Percentiles rank a stretch among this genome's conserved stretches.
Conservation (phyloP, 306 rosid genomes). For the Geum urbanum region DNA sequence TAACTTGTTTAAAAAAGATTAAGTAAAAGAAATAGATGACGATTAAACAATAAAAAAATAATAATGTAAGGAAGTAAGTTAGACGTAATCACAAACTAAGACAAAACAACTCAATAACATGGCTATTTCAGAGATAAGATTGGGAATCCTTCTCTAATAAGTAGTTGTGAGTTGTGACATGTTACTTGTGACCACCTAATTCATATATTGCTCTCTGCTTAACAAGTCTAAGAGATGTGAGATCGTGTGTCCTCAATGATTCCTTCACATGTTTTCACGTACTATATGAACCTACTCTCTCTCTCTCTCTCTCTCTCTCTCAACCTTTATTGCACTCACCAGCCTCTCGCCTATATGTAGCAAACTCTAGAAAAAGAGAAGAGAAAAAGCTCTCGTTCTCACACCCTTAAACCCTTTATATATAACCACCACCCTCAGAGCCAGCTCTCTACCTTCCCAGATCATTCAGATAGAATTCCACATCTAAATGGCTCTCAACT, state of each 20-base stretch:
- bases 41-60: too few relatives aligned
- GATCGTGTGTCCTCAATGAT: neutral
- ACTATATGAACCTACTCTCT: slow-evolving; percentile 10
- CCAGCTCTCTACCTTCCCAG: slow-evolving; percentile 5
- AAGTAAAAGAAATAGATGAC: too few relatives aligned
- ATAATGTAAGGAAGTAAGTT: too few relatives aligned
- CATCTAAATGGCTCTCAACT: neutral
- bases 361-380: neutral
- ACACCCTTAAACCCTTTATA: slow-evolving; percentile 16
- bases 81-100: too few relatives aligned
- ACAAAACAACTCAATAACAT: too few relatives aligned
- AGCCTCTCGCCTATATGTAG: slow-evolving; percentile 26
- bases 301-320: neutral
- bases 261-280: slow-evolving; percentile 25
- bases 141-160: too few relatives aligned
- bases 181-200: neutral
- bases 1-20: too few relatives aligned
- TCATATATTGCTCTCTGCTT: neutral
- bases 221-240: neutral
- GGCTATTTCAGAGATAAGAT: too few relatives aligned
- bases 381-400: neutral
- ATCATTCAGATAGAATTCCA: neutral
- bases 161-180: too few relatives aligned
- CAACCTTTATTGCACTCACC: slow-evolving; percentile 33
- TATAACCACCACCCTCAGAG: neutral